Evolutionary conservation across 345 rosid genomes (phyloP).

Genomic region (Syzygium oleosum): DNA sequence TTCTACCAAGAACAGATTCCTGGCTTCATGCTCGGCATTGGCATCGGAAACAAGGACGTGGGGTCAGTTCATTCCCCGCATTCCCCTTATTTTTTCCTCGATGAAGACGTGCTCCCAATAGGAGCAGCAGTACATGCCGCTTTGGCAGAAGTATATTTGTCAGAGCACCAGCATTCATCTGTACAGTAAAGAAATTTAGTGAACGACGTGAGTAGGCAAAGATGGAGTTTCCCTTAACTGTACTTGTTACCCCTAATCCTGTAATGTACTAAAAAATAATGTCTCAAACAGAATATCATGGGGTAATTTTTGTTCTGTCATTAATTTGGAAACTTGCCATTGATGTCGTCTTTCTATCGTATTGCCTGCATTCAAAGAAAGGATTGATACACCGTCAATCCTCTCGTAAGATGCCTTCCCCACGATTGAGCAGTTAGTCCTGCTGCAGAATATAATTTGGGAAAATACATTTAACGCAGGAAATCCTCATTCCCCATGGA

Average conservation of each 20-base stretch:
- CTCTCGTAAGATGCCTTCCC: not conserved
- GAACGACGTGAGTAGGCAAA: not conserved
- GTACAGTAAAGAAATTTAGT: not conserved
- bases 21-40: conserved; percentile 60
- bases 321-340: not conserved
- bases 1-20: conserved; percentile 72
- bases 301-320: not conserved
- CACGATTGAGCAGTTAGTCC: not conserved
- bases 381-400: not conserved
- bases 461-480: not conserved
- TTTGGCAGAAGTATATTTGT: conserved; percentile 52
- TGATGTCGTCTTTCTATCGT: not conserved
- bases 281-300: not conserved
- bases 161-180: conserved; percentile 30
- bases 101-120: conserved; percentile 69
- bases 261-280: not conserved
- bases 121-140: conserved; percentile 73
- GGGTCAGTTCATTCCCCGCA: conserved; percentile 64
- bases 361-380: not conserved
- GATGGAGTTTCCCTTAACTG: not conserved
- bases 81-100: conserved; percentile 68
- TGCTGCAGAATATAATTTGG: not conserved
- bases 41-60: conserved; percentile 53
- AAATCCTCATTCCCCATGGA: not conserved
- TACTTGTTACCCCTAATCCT: not conserved